Base-by-base conservation (phyloP, 2,329 filamentous ascomycete genomes). In the Graphiopsis chlorocephala region DNA sequence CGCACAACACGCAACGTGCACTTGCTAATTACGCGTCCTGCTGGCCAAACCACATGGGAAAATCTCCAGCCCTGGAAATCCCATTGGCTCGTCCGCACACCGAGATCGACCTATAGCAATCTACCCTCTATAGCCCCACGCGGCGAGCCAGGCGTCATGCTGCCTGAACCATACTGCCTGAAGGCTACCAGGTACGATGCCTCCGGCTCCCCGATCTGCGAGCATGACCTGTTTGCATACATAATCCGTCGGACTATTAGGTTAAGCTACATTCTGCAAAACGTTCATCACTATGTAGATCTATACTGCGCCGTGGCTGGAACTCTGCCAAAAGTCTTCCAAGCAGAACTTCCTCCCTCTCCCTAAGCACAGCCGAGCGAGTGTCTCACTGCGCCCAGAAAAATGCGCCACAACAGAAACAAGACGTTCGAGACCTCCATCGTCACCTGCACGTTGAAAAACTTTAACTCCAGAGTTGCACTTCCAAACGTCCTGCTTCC, bases 101-200 rank as follows among this genome's bases (percentile, higher is more conserved):
- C 38, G n/a, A 45, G 38, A 45, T 45, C 38, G 38, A 20, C 38
- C 55, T 58, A 58, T 58, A 58, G 55, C 55, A 58, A 58, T 58
- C 31, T 58, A 17, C 35, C 14, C 23, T 38, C 55, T 58, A 58
- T 58, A 58, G 23, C 50, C 20, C 33, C 55, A 58, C 55, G 25
- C 55, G 33, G 20, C 55, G 31, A 7, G 17, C 38, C n/a, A 45
- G 38, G 38, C 38, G 38, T 45, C 38, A 45, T 38, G n/a, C n/a
- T n/a, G n/a, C n/a, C n/a, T n/a, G n/a, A n/a, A n/a, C n/a, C 6
- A 15, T 45, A 23, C n/a, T 45, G 38, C 38, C 8, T 45, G 38
- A 45, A 45, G 38, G 38, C n/a, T 10, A 20, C n/a, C n/a, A 45
- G 11, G 7, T 42, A 6, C n/a, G n/a, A n/a, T n/a, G n/a, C n/a